A percentile compares a stretch with the other conserved stretches of the same genome.
phyloP scores from a whole-genome alignment of 2,329 filamentous ascomycete species.

The Biscogniauxia marginata region DNA sequence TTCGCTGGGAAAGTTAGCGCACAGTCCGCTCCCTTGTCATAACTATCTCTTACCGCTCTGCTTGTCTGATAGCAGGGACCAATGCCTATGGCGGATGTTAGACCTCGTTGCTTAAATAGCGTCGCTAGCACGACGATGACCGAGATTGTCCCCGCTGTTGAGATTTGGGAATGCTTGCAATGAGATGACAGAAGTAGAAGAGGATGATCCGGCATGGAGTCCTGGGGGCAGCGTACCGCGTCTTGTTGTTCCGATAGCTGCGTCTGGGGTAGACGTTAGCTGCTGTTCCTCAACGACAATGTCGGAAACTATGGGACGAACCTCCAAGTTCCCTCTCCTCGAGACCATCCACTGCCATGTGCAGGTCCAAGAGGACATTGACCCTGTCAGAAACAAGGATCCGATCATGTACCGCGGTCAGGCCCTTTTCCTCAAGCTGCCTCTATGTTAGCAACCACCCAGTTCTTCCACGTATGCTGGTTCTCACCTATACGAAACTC shows the following conservation, averaged over 20 bases:
- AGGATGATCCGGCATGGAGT: neutral
- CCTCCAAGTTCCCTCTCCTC: constrained; percentile 1
- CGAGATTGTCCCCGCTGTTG: neutral
- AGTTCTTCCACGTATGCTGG: neutral
- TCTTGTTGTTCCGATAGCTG: neutral
- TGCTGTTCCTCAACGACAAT: neutral
- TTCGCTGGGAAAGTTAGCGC: neutral
- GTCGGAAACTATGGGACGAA: neutral
- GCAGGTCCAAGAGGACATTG: neutral
- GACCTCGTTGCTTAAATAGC: neutral
- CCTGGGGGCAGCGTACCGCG: neutral
- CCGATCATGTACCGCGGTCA: neutral
- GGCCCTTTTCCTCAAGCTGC: neutral
- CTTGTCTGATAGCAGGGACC: neutral
- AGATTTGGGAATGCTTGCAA: neutral
- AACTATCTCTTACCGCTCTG: neutral
- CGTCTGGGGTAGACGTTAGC: neutral
- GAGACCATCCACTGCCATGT: neutral
- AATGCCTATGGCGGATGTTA: neutral
- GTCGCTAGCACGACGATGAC: no score
- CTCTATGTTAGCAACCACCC: neutral
- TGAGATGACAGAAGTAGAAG: neutral
- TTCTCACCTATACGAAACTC: constrained; percentile 2
- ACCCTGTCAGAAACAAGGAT: constrained; percentile 3
- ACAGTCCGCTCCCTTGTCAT: neutral